Conservation (phyloP, 345 rosid genomes). For the Murraya paniculata region DNA sequence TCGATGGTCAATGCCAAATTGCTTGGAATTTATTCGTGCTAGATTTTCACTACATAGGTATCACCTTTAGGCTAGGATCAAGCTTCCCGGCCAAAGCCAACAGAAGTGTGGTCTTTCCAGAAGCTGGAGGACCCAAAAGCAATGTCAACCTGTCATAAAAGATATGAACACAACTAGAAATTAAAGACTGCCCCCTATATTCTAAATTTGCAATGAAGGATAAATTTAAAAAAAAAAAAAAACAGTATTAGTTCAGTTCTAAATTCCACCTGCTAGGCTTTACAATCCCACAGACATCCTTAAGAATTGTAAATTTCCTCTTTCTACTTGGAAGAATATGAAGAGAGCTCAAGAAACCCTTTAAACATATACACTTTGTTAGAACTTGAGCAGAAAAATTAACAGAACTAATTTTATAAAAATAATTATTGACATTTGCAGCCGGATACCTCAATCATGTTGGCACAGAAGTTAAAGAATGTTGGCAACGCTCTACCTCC, state of each 20-base stretch:
- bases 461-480: conserved; percentile 23
- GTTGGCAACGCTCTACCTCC: conserved; percentile 39
- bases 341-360: conserved; percentile 29
- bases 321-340: conserved; percentile 47
- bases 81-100: conserved; percentile 82
- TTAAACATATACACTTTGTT: neutral
- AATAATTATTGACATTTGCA: neutral
- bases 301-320: conserved; percentile 52
- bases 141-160: conserved; percentile 49
- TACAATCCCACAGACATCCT: conserved; percentile 60
- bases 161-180: neutral
- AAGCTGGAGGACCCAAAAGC: conserved; percentile 81
- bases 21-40: conserved; percentile 6
- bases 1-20: conserved; percentile 1
- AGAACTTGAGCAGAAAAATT: neutral
- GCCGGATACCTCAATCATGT: conserved; percentile 27
- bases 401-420: neutral
- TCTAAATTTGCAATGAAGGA: neutral
- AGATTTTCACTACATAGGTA: neutral
- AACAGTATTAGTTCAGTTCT: neutral
- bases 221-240: neutral
- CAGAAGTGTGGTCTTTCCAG: conserved; percentile 75
- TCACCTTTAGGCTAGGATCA: conserved; percentile 53
- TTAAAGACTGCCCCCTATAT: neutral
- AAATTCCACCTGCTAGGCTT: conserved; percentile 60